Evolutionary conservation across 2,329 filamentous ascomycete genomes (phyloP).

Genomic region (Stenocarpella maydis): DNA sequence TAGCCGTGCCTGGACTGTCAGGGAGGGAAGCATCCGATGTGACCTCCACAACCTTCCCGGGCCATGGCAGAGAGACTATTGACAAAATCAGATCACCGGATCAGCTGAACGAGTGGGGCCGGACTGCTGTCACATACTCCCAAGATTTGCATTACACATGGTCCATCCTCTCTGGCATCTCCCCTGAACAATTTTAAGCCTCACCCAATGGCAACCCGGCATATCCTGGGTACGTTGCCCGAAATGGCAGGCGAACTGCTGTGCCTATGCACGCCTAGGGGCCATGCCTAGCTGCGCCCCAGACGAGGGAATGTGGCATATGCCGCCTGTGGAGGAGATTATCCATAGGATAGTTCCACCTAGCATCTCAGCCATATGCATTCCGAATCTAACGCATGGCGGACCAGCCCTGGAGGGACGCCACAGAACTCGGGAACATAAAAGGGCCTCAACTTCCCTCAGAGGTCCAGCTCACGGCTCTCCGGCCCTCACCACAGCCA

Average conservation of each 20-base stretch:
- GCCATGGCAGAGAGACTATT: constrained; percentile 14
- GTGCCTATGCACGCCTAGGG: not conserved
- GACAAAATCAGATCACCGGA: constrained; percentile 7
- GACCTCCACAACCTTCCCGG: not conserved
- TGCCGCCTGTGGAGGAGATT: constrained; percentile 10
- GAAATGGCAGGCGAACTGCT: constrained; percentile 5
- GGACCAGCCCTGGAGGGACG: not conserved
- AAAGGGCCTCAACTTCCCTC: not conserved
- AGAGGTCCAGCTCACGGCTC: not conserved
- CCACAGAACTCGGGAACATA: not conserved
- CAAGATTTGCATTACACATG: not conserved
- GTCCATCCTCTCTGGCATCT: constrained; percentile 3
- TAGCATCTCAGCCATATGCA: not conserved
- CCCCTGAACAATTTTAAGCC: constrained; percentile 18
- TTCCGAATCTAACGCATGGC: not conserved
- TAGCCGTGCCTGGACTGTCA: not conserved
- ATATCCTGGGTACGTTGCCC: not conserved
- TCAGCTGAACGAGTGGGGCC: not conserved
- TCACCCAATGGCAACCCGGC: constrained; percentile 15
- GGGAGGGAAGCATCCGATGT: not conserved
- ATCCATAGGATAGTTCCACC: not conserved
- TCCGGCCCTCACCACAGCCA: not conserved
- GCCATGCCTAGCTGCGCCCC: not conserved
- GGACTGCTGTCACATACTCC: constrained; percentile 3
- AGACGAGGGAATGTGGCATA: not conserved